Percentiles rank a stretch among this genome's conserved stretches.
Conservation (phyloP, 2,329 filamentous ascomycete genomes). For the Xylaria hypoxylon region DNA sequence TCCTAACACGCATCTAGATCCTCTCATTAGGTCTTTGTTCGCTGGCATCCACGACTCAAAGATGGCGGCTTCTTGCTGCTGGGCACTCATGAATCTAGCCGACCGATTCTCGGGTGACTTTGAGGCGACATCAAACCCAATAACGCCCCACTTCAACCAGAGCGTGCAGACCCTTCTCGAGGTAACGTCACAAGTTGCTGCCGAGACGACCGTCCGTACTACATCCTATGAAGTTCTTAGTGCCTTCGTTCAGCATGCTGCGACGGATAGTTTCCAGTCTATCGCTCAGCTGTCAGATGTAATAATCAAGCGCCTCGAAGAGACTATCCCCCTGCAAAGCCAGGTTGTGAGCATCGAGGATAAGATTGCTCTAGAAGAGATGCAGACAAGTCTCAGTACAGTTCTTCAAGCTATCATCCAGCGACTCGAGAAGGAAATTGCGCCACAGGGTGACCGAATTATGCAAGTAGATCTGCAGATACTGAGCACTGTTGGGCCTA, state of each 20-base stretch:
- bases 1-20: constrained; percentile 81
- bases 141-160: constrained; percentile 93
- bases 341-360: constrained; percentile 98
- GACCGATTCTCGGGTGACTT: constrained; percentile 93
- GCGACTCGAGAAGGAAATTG: constrained; percentile 90
- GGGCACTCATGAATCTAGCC: constrained; percentile 98
- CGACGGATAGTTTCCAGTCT: constrained; percentile 83
- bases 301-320: constrained; percentile 89
- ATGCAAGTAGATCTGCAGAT: constrained; percentile 91
- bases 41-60: constrained; percentile 89
- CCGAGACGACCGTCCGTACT: constrained; percentile 89
- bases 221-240: constrained; percentile 98
- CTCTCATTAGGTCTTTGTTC: constrained; percentile 89
- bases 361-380: constrained; percentile 93
- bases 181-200: constrained; percentile 84
- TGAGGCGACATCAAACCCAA: constrained; percentile 79
- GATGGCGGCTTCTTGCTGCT: constrained; percentile 98
- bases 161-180: constrained; percentile 87
- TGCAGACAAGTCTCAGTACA: constrained; percentile 94
- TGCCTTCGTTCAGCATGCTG: constrained; percentile 91
- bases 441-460: constrained; percentile 89
- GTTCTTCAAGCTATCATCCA: constrained; percentile 92
- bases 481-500: constrained; percentile 79
- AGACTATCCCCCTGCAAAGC: constrained; percentile 86
- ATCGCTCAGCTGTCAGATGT: constrained; percentile 88